Evolutionary conservation across 2,329 filamentous ascomycete species (phyloP).

Genomic region (Fusarium napiforme): DNA sequence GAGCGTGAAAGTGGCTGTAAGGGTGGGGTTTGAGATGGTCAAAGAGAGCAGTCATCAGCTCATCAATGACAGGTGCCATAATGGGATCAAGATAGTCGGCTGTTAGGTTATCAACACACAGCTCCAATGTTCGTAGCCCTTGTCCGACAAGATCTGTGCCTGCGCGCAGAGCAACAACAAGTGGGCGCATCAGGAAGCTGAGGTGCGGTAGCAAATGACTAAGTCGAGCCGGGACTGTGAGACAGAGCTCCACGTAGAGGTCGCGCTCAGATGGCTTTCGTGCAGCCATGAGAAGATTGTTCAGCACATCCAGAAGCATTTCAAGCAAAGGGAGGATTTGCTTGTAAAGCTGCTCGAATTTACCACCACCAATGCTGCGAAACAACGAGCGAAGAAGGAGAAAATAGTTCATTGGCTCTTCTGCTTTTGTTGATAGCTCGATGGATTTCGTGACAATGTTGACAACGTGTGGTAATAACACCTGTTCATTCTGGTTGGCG

Average conservation of each 20-base stretch:
- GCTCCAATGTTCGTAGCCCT: constrained; percentile 89
- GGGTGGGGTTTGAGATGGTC: constrained; percentile 93
- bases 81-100: constrained; percentile 98
- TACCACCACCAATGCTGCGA: constrained; percentile 93
- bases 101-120: constrained; percentile 98
- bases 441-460: constrained; percentile 98
- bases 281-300: constrained; percentile 90
- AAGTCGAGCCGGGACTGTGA: constrained; percentile 93
- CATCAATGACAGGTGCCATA: constrained; percentile 98
- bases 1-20: constrained; percentile 96
- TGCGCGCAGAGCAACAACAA: constrained; percentile 93
- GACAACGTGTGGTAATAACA: constrained; percentile 93
- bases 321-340: constrained; percentile 95
- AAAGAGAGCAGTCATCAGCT: constrained; percentile 97
- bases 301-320: constrained; percentile 97
- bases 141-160: constrained; percentile 95
- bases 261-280: constrained; percentile 91
- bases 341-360: constrained; percentile 98
- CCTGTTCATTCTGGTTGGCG: constrained; percentile 92
- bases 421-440: constrained; percentile 91
- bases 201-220: constrained; percentile 96
- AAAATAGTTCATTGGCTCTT: constrained; percentile 99
- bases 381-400: constrained; percentile 91
- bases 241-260: constrained; percentile 94
- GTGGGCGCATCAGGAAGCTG: constrained; percentile 94